Base-by-base conservation (phyloP, 768 basidiomycete species). In the Leccinum obscurum region DNA sequence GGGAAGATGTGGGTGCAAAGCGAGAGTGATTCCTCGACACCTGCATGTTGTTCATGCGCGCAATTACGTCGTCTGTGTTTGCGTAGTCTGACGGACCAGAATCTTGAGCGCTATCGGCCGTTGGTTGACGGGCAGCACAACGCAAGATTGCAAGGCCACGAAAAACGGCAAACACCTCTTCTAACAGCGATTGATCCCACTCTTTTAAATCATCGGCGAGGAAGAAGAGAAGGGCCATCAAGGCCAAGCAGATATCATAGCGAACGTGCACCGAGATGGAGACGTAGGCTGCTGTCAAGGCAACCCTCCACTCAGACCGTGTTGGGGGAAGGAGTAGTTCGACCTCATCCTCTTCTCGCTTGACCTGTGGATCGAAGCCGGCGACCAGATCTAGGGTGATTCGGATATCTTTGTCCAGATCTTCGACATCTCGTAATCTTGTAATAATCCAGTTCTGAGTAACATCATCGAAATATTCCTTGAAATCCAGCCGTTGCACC, bases 121-220 rank as follows among this genome's bases (percentile, higher is more conserved):
- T 81, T 55, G 88, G 85, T 66, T 88, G 89, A 52, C 78, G 78
- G 15, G 81, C 76, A 52, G 86, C 77, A 59, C 80, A 82, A 28
- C 85, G 87, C 20, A 92, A 77, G 78, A 90, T 88, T 24, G 88
- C 85, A 24, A 90, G 76, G 14, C 89, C 89, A n/a, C 90, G 82
- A 65, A 89, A 92, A 28, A 92, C 85, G 8, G 89, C 88, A 71
- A 93, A 87, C 24, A 91, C 82, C 69, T 92, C 89, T 9, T 84
- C 85, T 52, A 90, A 72, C 28, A 90, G 67, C 22, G 85, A 76
- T 17, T 84, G 83, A 67, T 88, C 85, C 85, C 88, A 89, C 35
- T 78, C 74, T 37, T 76, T 75, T n/a, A 88, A 74, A 41, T 86
- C 83, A 26, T 87, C 84, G 7, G 84, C 80, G 54, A 90, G 77